These are phyloP conservation scores for Pseudofabraea citricarpa DNA, from an alignment of 2,329 filamentous ascomycete genomes.

Conservation along the genomic window DNA sequence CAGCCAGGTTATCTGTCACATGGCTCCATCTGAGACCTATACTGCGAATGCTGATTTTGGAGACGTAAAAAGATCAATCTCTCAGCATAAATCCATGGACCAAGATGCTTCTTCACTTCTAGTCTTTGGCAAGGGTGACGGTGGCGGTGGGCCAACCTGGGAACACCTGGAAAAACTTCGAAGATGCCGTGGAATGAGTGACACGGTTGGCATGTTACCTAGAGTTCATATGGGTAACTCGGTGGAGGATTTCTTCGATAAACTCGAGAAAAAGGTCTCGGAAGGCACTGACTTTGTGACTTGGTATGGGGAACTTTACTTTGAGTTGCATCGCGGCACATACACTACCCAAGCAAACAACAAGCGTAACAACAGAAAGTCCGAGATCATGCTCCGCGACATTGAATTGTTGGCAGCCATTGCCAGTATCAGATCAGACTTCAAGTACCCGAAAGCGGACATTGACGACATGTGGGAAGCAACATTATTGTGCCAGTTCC, in stretches of 20 bases:
- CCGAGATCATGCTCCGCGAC: slow-evolving; percentile 80
- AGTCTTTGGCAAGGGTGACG: slow-evolving; percentile 95
- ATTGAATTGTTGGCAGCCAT: slow-evolving; percentile 84
- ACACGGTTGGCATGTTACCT: slow-evolving; percentile 77
- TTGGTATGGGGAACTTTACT: slow-evolving; percentile 98
- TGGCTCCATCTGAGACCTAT: slow-evolving; percentile 94
- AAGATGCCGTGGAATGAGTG: slow-evolving; percentile 84
- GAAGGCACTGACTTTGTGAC: slow-evolving; percentile 68
- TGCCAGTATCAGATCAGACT: slow-evolving; percentile 67
- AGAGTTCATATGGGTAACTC: slow-evolving; percentile 84
- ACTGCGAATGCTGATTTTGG: slow-evolving; percentile 93
- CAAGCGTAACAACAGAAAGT: slow-evolving; percentile 86
- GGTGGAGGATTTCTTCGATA: slow-evolving; percentile 91
- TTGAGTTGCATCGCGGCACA: slow-evolving; percentile 93
- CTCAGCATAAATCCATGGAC: slow-evolving; percentile 92
- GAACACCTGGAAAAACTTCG: slow-evolving; percentile 92
- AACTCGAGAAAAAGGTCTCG: slow-evolving; percentile 70
- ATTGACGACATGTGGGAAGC: slow-evolving; percentile 95
- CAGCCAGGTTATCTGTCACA: slow-evolving; percentile 95
- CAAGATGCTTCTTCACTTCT: slow-evolving; percentile 86
- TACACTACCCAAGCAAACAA: slow-evolving; percentile 98
- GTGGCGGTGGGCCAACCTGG: slow-evolving; percentile 91
- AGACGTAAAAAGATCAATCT: slow-evolving; percentile 83
- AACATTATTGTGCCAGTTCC: slow-evolving; percentile 90
- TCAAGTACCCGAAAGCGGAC: slow-evolving; percentile 90